Conservation (phyloP, 306 rosid species). For the Cucurbita argyrosperma region DNA sequence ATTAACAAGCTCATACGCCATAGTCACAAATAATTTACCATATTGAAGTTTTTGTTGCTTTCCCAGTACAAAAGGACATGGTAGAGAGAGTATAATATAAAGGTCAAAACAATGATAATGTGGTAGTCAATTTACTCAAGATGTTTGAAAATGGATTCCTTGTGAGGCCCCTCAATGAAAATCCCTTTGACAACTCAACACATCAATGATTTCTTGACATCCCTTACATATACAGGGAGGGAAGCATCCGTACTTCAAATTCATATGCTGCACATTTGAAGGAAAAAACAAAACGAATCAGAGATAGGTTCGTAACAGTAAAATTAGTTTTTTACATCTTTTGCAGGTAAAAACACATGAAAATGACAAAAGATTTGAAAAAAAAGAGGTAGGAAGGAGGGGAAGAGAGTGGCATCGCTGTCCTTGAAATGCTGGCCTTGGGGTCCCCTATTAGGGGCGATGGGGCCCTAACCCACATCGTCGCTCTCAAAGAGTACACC, state of each 20-base stretch:
- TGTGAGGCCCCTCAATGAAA: not conserved
- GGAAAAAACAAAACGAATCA: not conserved
- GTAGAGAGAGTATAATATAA: not conserved
- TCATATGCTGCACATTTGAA: not conserved
- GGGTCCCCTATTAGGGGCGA: not conserved
- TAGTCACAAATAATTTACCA: not conserved
- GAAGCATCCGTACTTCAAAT: not conserved
- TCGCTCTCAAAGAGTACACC: conserved; percentile 6
- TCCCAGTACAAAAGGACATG: not conserved
- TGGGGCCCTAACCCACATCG: not conserved
- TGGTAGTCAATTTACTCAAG: not conserved
- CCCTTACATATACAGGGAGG: not conserved
- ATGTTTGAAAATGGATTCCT: not conserved
- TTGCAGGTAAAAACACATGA: not conserved
- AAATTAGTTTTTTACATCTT: not conserved
- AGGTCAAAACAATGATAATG: not conserved
- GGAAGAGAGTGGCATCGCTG: not conserved
- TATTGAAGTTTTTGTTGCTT: not conserved
- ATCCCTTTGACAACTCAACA: conserved; percentile 3
- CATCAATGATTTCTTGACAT: not conserved
- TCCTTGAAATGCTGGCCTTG: not conserved
- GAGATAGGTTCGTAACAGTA: not conserved
- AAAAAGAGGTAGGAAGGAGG: not conserved
- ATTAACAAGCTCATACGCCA: not conserved
- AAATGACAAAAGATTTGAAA: not conserved